A percentile compares a stretch with the other conserved stretches of the same genome.
phyloP scores from a whole-genome alignment of 2,329 filamentous ascomycete species.

The Cercospora berteroae region DNA sequence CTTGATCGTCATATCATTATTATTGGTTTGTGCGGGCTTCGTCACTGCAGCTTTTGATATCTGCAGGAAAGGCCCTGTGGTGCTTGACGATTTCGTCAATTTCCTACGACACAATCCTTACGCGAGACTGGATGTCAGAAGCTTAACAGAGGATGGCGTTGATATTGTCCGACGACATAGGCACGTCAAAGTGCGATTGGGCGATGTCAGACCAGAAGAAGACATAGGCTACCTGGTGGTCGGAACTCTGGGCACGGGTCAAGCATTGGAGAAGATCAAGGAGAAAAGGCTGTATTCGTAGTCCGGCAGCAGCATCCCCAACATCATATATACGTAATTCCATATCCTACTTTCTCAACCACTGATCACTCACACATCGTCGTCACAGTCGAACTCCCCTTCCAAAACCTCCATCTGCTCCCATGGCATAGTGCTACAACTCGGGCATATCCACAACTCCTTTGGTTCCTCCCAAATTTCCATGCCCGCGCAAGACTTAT shows the following conservation, averaged over 20 bases:
- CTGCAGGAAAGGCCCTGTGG: background rate
- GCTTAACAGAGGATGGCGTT: background rate
- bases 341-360: background rate
- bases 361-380: background rate
- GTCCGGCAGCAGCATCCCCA: background rate
- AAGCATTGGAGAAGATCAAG: background rate
- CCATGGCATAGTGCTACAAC: background rate
- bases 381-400: background rate
- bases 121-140: background rate
- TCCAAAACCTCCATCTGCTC: background rate
- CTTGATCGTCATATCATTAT: background rate
- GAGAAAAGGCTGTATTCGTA: background rate
- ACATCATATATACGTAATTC: background rate
- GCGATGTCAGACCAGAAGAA: background rate
- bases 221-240: background rate
- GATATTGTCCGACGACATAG: background rate
- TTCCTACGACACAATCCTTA: background rate
- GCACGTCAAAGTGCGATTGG: background rate
- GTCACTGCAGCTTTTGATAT: background rate
- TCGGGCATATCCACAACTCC: conserved; percentile 3
- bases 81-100: background rate
- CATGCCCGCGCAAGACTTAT: background rate
- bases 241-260: background rate
- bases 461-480: background rate
- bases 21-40: background rate